These are phyloP conservation scores for Tritrichomonas musculus DNA, from an alignment of 208 protist genomes.

Conservation along the genomic window DNA sequence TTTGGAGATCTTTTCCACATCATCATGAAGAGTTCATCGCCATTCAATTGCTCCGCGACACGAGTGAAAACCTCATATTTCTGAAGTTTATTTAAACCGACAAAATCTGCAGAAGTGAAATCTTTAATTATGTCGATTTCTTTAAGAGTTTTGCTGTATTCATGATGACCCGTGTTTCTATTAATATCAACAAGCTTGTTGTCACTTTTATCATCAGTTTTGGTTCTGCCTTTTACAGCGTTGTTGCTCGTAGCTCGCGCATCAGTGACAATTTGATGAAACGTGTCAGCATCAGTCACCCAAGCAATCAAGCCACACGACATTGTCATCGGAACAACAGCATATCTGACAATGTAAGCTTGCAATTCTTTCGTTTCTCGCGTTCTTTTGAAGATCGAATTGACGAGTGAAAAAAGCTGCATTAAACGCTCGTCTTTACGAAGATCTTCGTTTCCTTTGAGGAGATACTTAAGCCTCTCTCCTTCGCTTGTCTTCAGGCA, in stretches of 20 bases:
- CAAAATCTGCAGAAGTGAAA: not conserved
- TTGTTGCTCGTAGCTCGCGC: not conserved
- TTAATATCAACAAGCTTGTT: too few relatives aligned
- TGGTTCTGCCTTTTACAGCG: not conserved
- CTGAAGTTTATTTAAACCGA: not conserved
- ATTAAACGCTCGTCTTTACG: not conserved
- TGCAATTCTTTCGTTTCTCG: not conserved
- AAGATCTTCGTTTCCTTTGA: slow-evolving; percentile 32
- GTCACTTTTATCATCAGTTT: too few relatives aligned
- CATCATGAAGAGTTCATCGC: not conserved
- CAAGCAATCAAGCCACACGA: not conserved
- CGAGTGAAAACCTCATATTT: not conserved
- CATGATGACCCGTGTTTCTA: too few relatives aligned
- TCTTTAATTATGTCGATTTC: not conserved
- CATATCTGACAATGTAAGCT: not conserved
- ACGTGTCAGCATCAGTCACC: not conserved
- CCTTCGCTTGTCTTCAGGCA: not conserved
- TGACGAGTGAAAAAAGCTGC: not conserved
- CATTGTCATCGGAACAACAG: not conserved
- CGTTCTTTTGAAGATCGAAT: not conserved
- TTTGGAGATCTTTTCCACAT: not conserved
- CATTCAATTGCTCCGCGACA: not conserved
- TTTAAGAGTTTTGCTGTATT: too few relatives aligned
- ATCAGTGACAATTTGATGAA: not conserved
- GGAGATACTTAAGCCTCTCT: not conserved